Percentiles rank a stretch among this genome's conserved stretches.
These are phyloP conservation scores for Kwoniella pini DNA, from an alignment of 768 basidiomycete genomes.

Conservation along the genomic window DNA sequence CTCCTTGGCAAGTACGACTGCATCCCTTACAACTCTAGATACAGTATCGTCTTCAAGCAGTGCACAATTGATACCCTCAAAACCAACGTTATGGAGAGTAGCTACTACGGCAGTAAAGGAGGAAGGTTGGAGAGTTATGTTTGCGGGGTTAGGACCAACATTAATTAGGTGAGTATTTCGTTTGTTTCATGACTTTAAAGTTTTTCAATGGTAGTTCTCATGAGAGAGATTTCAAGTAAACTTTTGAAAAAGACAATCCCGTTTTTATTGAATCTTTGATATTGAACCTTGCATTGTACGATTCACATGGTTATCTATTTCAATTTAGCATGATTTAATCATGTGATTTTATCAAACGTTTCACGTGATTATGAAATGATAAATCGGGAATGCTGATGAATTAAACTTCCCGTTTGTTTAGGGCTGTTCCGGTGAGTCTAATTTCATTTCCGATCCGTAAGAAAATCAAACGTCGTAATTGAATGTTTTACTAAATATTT, in stretches of 20 bases:
- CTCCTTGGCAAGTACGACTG: not conserved
- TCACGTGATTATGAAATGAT: too few species aligned
- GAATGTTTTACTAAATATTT: not conserved
- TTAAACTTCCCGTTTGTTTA: not conserved
- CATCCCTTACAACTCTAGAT: not conserved
- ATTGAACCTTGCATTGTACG: too few species aligned
- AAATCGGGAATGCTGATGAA: too few species aligned
- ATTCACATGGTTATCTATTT: too few species aligned
- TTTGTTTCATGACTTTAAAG: not conserved
- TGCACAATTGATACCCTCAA: not conserved
- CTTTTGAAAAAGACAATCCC: too few species aligned
- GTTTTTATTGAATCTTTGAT: too few species aligned
- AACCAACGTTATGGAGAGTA: slow-evolving; percentile 25
- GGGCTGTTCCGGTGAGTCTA: slow-evolving; percentile 34
- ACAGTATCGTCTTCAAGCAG: not conserved
- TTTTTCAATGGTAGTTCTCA: too few species aligned
- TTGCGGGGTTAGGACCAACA: slow-evolving; percentile 74
- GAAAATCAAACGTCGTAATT: not conserved
- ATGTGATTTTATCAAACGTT: too few species aligned
- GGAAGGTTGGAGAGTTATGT: slow-evolving; percentile 72
- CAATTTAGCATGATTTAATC: too few species aligned
- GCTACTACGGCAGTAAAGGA: slow-evolving; percentile 52
- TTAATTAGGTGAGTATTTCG: slow-evolving; percentile 65
- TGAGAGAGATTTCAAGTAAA: too few species aligned
- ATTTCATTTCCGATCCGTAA: not conserved